phyloP scores from a whole-genome alignment of 2,329 filamentous ascomycete genomes.

The Phyllosticta citriasiana region DNA sequence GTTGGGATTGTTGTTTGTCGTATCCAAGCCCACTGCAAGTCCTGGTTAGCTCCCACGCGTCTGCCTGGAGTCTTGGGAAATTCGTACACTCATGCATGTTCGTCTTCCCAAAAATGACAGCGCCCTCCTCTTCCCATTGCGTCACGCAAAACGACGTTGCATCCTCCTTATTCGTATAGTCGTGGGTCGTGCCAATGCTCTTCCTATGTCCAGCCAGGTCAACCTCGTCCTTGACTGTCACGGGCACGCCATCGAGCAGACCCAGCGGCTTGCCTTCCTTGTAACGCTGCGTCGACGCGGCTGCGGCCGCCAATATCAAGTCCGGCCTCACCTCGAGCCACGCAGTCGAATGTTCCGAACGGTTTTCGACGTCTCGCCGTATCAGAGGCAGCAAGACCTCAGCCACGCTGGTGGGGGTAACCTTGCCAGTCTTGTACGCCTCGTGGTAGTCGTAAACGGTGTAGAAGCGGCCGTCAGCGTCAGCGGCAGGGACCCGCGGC shows the following conservation, averaged over 20 bases:
- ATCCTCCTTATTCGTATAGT: conserved; percentile 41
- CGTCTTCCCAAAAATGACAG: conserved; percentile 64
- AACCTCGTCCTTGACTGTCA: conserved; percentile 76
- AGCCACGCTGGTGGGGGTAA: conserved; percentile 63
- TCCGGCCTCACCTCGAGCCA: conserved; percentile 61
- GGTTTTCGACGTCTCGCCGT: conserved; percentile 44
- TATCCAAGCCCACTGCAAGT: conserved; percentile 44
- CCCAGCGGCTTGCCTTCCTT: conserved; percentile 54
- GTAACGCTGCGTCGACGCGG: conserved; percentile 64
- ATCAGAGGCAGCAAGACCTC: conserved; percentile 64
- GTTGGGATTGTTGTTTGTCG: conserved; percentile 70
- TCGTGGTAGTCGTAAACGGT: conserved; percentile 68
- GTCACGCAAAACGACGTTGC: conserved; percentile 60
- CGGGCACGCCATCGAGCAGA: conserved; percentile 69
- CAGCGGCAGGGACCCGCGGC: neutral
- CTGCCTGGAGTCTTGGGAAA: conserved; percentile 24
- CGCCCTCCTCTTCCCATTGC: conserved; percentile 64
- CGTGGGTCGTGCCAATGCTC: conserved; percentile 53
- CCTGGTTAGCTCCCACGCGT: neutral
- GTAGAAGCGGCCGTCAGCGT: conserved; percentile 24
- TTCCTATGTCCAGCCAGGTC: conserved; percentile 60
- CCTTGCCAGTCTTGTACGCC: conserved; percentile 57
- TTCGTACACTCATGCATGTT: conserved; percentile 60
- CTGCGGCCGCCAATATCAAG: conserved; percentile 55
- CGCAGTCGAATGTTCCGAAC: conserved; percentile 56